These are phyloP conservation scores for Pseudogymnoascus sp. DNA, from an alignment of 2,329 filamentous ascomycete species.

Conservation along the genomic window DNA sequence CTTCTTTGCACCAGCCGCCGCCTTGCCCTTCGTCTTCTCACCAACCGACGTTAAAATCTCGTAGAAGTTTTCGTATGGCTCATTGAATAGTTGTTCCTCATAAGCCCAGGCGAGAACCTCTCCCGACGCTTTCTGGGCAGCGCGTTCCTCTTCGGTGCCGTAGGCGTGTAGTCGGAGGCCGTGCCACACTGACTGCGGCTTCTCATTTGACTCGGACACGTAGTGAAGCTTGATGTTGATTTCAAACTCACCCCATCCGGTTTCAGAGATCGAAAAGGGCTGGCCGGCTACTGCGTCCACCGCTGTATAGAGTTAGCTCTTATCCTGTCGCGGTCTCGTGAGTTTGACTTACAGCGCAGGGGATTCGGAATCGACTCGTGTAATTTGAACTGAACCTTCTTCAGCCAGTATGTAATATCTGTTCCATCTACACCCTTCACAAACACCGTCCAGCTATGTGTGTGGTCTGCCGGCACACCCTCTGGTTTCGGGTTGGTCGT, in stretches of 20 bases:
- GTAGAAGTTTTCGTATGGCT: slow-evolving; percentile 89
- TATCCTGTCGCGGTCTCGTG: not conserved
- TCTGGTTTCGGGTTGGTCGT: slow-evolving; percentile 70
- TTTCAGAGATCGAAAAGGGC: slow-evolving; percentile 80
- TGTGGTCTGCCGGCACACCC: slow-evolving; percentile 80
- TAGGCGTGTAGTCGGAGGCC: slow-evolving; percentile 88
- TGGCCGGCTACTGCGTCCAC: slow-evolving; percentile 65
- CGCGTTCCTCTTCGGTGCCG: slow-evolving; percentile 68
- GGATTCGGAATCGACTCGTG: slow-evolving; percentile 95
- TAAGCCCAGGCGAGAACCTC: slow-evolving; percentile 75
- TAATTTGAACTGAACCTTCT: slow-evolving; percentile 95
- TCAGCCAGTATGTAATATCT: slow-evolving; percentile 91
- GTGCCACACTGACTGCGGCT: slow-evolving; percentile 92
- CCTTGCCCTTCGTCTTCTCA: slow-evolving; percentile 45
- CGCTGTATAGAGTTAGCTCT: slow-evolving; percentile 35
- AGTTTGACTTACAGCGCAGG: slow-evolving; percentile 57
- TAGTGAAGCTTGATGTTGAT: slow-evolving; percentile 95
- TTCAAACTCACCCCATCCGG: slow-evolving; percentile 97
- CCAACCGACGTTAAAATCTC: slow-evolving; percentile 74
- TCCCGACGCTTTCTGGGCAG: slow-evolving; percentile 51
- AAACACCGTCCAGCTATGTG: slow-evolving; percentile 93
- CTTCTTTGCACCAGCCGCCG: slow-evolving; percentile 49
- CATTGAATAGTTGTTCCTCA: slow-evolving; percentile 95
- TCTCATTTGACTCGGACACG: slow-evolving; percentile 78
- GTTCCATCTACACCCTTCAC: slow-evolving; percentile 84